phyloP scores from a whole-genome alignment of 176 grass and related monocot species.

The Aegilops bicornis region DNA sequence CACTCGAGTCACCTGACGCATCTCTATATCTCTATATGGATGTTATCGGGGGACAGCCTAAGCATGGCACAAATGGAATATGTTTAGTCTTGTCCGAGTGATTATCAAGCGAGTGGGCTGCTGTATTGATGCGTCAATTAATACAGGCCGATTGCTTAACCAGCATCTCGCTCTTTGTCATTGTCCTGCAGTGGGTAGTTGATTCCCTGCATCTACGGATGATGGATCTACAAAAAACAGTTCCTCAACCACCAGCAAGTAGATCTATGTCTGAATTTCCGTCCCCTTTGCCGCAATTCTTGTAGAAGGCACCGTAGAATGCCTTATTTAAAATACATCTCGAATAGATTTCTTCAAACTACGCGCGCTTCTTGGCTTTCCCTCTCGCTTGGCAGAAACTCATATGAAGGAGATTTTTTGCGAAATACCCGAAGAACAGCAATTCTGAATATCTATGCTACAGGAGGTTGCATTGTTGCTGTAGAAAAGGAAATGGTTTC shows the following conservation, averaged over 20 bases:
- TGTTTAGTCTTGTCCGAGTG: no score
- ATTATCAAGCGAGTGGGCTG: no score
- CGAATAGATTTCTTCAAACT: no score
- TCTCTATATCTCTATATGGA: no score
- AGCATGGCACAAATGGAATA: no score
- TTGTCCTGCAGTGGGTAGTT: neutral
- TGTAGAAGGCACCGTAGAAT: neutral
- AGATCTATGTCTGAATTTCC: neutral
- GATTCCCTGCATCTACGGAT: neutral
- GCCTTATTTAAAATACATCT: neutral
- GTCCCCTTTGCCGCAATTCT: neutral
- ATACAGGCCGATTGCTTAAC: neutral
- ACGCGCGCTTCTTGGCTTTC: no score
- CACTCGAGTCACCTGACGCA: neutral
- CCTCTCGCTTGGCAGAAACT: no score
- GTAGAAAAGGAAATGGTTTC: no score
- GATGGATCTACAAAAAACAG: neutral
- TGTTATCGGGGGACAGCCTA: neutral
- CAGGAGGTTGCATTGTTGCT: no score
- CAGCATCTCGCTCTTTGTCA: neutral
- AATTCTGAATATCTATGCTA: no score
- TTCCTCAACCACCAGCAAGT: neutral
- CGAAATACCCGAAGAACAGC: no score
- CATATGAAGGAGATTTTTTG: no score
- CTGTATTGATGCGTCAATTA: neutral